Percentiles rank a stretch among this genome's conserved stretches.
Evolutionary conservation across 129 eudicot genomes (phyloP).

Genomic region (Solidago caesia): DNA sequence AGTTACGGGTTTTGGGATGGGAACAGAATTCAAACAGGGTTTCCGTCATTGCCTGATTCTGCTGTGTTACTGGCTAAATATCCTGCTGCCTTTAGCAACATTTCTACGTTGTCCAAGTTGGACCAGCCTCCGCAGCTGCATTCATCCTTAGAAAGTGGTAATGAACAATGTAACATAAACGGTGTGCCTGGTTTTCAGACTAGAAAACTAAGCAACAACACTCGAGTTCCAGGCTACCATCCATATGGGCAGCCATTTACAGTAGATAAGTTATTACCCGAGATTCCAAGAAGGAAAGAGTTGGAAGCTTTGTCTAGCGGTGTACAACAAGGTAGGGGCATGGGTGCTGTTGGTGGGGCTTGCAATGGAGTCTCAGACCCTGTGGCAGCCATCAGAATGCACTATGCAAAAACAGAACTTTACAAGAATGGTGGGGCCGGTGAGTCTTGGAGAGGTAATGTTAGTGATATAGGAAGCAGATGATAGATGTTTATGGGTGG

Average conservation of each 20-base stretch:
- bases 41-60: slow-evolving; percentile 63
- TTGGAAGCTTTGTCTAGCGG: slow-evolving; percentile 21
- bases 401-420: slow-evolving; percentile 60
- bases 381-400: slow-evolving; percentile 84
- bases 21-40: slow-evolving; percentile 49
- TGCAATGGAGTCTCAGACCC: slow-evolving; percentile 70
- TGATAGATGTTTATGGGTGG: slow-evolving; percentile 41
- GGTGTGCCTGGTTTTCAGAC: slow-evolving; percentile 41
- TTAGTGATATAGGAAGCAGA: slow-evolving; percentile 64
- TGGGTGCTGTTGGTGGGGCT: slow-evolving; percentile 23
- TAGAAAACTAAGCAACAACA: slow-evolving; percentile 41
- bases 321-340: slow-evolving; percentile 14
- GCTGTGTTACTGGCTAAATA: slow-evolving; percentile 66
- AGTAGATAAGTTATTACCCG: slow-evolving; percentile 46
- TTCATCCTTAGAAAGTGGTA: slow-evolving; percentile 25
- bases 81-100: slow-evolving; percentile 66
- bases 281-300: slow-evolving; percentile 53
- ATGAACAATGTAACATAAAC: slow-evolving; percentile 30
- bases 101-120: slow-evolving; percentile 32
- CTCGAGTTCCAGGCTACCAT: slow-evolving; percentile 37
- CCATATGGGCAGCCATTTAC: slow-evolving; percentile 52
- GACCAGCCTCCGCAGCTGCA: slow-evolving; percentile 39
- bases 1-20: slow-evolving; percentile 73
- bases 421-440: slow-evolving; percentile 44
- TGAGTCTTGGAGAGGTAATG: slow-evolving; percentile 51